Conservation (phyloP, 257 asterid genomes). For the Hygrophila difformis region DNA sequence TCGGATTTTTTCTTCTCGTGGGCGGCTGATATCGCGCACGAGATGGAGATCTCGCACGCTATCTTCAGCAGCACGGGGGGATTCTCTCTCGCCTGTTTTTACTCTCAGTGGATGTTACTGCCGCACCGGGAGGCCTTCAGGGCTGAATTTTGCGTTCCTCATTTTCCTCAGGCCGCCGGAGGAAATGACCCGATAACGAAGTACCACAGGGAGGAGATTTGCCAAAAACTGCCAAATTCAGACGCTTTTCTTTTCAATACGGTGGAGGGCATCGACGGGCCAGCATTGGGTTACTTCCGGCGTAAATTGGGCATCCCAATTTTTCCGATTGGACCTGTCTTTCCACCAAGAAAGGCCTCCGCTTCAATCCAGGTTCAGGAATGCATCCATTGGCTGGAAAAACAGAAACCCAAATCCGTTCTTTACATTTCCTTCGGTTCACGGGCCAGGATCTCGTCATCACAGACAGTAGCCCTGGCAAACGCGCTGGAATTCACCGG, state of each 20-base stretch:
- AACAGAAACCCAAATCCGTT: constrained; percentile 25
- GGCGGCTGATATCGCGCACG: constrained; percentile 43
- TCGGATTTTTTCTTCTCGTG: constrained; percentile 50
- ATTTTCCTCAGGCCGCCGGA: constrained; percentile 46
- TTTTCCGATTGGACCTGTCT: constrained; percentile 47
- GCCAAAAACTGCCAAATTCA: constrained; percentile 31
- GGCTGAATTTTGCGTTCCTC: constrained; percentile 44
- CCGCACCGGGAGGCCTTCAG: constrained; percentile 30
- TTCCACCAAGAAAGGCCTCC: constrained; percentile 16
- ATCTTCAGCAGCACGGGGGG: constrained; percentile 42
- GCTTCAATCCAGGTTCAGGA: constrained; percentile 12
- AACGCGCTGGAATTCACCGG: constrained; percentile 38
- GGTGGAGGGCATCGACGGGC: constrained; percentile 34
- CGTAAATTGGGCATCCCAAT: constrained; percentile 33
- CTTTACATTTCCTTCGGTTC: constrained; percentile 53
- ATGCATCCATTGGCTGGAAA: constrained; percentile 35
- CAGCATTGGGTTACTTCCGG: constrained; percentile 38
- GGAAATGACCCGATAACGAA: constrained; percentile 23
- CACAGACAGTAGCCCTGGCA: constrained; percentile 54
- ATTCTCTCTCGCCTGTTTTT: constrained; percentile 54
- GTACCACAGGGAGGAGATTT: constrained; percentile 26
- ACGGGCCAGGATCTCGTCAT: constrained; percentile 37
- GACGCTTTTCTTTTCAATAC: constrained; percentile 53
- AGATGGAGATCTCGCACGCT: constrained; percentile 38
- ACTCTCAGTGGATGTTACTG: constrained; percentile 45